phyloP scores from a whole-genome alignment of 2,329 filamentous ascomycete species.

The Fusarium phyllophilum region DNA sequence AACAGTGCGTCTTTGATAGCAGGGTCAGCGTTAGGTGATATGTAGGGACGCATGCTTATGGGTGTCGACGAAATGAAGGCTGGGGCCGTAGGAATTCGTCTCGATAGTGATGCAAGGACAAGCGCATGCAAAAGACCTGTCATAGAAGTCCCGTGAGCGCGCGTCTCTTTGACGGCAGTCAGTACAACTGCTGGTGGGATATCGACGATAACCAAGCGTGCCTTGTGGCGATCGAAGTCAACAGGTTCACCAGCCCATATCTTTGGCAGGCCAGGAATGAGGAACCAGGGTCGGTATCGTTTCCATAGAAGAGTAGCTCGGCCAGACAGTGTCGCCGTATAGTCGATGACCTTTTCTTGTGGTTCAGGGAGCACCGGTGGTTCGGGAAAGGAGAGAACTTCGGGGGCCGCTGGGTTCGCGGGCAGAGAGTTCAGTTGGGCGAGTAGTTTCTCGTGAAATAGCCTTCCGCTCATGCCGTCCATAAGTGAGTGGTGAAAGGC shows the following conservation, averaged over 20 bases:
- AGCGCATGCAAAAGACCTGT: conserved; percentile 62
- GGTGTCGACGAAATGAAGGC: conserved; percentile 55
- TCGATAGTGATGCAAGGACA: conserved; percentile 53
- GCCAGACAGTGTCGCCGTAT: conserved; percentile 53
- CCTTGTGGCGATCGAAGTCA: conserved; percentile 48
- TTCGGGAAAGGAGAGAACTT: conserved; percentile 42
- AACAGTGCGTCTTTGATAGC: conserved; percentile 49
- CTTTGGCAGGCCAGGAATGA: conserved; percentile 43
- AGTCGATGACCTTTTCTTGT: conserved; percentile 55
- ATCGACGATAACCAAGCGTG: conserved; percentile 51
- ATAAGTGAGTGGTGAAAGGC: conserved; percentile 63
- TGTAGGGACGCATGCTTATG: conserved; percentile 57
- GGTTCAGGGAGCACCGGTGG: conserved; percentile 49
- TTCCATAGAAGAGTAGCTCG: conserved; percentile 54
- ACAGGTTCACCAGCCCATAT: conserved; percentile 54
- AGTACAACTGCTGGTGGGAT: conserved; percentile 45
- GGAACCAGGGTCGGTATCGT: conserved; percentile 52
- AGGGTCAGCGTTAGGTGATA: conserved; percentile 42
- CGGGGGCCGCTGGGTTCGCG: neutral
- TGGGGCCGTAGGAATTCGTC: conserved; percentile 49
- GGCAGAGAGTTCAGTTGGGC: conserved; percentile 51
- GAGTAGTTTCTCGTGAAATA: conserved; percentile 61
- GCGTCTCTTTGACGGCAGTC: conserved; percentile 52
- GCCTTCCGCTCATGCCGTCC: conserved; percentile 60
- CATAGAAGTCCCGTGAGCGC: conserved; percentile 56